Percentiles rank a stretch among this genome's conserved stretches.
Evolutionary conservation across 2,329 filamentous ascomycete genomes (phyloP).

Genomic region (Aureobasidium pullulans): DNA sequence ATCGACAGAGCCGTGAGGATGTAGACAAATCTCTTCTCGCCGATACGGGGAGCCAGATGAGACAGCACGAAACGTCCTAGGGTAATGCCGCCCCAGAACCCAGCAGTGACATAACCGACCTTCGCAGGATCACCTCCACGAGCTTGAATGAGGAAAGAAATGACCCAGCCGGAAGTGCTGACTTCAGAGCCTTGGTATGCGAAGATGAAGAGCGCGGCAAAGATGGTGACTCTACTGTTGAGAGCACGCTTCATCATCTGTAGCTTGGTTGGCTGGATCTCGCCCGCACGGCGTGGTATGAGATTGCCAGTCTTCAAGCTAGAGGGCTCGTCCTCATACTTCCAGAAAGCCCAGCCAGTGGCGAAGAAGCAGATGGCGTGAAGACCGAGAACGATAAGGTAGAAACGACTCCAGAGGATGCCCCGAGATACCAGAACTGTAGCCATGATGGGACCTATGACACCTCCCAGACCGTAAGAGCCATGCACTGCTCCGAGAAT

Average conservation of each 20-base stretch:
- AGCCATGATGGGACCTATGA: constrained; percentile 63
- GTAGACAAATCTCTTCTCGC: constrained; percentile 64
- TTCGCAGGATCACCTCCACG: constrained; percentile 60
- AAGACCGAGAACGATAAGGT: constrained; percentile 57
- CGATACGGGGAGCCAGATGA: constrained; percentile 57
- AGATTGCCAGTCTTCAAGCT: constrained; percentile 37
- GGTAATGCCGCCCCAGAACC: constrained; percentile 51
- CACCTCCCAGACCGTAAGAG: constrained; percentile 46
- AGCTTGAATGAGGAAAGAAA: constrained; percentile 70
- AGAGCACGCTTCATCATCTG: constrained; percentile 45
- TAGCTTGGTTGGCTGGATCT: constrained; percentile 35
- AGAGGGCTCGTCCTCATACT: constrained; percentile 57
- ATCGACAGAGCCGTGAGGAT: constrained; percentile 53
- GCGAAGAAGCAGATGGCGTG: constrained; percentile 50
- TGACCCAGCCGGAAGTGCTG: constrained; percentile 77
- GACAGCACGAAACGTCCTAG: constrained; percentile 58
- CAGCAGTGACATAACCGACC: constrained; percentile 73
- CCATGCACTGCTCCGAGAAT: constrained; percentile 59
- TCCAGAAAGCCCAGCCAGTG: constrained; percentile 60
- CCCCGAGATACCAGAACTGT: constrained; percentile 61
- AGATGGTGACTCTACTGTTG: constrained; percentile 53
- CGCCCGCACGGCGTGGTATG: constrained; percentile 12
- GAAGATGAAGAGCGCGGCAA: constrained; percentile 77
- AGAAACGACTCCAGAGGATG: constrained; percentile 64
- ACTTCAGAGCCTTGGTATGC: constrained; percentile 82